phyloP scores from a whole-genome alignment of 2,329 filamentous ascomycete genomes.

The Botryotinia calthae region DNA sequence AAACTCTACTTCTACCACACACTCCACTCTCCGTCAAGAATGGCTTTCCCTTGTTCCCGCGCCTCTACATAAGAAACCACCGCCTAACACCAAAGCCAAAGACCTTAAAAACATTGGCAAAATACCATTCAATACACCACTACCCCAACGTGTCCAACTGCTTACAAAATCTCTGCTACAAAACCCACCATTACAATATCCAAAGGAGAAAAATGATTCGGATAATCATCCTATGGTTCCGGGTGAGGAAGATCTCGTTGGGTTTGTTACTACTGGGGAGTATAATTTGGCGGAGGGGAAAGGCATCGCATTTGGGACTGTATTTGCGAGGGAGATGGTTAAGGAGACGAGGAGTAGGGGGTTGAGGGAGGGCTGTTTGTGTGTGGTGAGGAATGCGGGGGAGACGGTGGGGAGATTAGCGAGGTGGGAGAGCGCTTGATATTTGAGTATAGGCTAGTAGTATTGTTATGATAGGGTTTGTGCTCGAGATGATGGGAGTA shows the following conservation, averaged over 20 bases:
- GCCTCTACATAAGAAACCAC: constrained; percentile 29
- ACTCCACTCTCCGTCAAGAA: constrained; percentile 54
- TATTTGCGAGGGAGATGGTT: constrained; percentile 60
- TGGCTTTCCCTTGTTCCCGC: constrained; percentile 64
- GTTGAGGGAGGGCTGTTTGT: constrained; percentile 53
- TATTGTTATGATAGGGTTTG: not conserved
- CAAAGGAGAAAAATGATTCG: constrained; percentile 33
- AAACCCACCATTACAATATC: constrained; percentile 43
- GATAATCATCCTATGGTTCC: constrained; percentile 67
- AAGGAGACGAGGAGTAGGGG: constrained; percentile 39
- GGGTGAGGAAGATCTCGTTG: constrained; percentile 71
- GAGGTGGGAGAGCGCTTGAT: constrained; percentile 59
- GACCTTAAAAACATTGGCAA: constrained; percentile 21
- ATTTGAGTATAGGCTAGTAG: not conserved
- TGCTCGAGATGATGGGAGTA: no score
- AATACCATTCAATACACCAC: constrained; percentile 36
- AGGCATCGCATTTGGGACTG: constrained; percentile 70
- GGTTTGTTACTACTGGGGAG: constrained; percentile 85
- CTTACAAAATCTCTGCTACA: constrained; percentile 50
- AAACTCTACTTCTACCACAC: constrained; percentile 24
- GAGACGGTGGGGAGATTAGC: constrained; percentile 76
- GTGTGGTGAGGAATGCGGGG: constrained; percentile 80
- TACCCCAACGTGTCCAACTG: constrained; percentile 40
- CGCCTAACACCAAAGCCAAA: constrained; percentile 30
- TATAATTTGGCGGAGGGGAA: constrained; percentile 76